Evolutionary conservation across 1,139 yeast genomes (phyloP).

Genomic region (Williopsis jadinii): DNA sequence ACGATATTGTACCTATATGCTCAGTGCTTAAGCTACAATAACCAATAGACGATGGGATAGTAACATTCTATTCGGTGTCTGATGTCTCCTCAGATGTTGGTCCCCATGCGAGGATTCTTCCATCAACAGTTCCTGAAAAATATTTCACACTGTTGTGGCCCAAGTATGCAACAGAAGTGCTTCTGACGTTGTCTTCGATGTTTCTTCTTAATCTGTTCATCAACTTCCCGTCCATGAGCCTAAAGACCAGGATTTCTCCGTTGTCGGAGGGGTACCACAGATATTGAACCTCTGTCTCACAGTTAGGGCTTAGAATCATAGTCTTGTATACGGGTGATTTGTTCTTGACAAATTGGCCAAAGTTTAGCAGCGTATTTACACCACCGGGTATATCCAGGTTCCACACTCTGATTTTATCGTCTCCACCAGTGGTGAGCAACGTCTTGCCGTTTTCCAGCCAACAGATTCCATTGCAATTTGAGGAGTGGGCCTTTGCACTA

Average conservation of each 20-base stretch:
- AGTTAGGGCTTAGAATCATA: slow-evolving; percentile 25
- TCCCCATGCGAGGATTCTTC: slow-evolving; percentile 48
- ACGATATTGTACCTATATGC: too few species aligned
- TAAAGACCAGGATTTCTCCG: slow-evolving; percentile 65
- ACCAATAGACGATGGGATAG: not conserved
- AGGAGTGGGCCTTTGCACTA: slow-evolving; percentile 57
- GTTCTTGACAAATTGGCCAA: slow-evolving; percentile 73
- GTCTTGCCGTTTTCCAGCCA: slow-evolving; percentile 63
- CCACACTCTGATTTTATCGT: slow-evolving; percentile 75
- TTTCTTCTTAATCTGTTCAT: slow-evolving; percentile 17
- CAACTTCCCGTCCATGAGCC: slow-evolving; percentile 54
- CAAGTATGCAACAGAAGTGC: slow-evolving; percentile 47
- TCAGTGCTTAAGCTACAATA: too few species aligned
- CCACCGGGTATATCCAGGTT: slow-evolving; percentile 40
- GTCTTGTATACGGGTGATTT: slow-evolving; percentile 30
- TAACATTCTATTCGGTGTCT: slow-evolving; percentile 2
- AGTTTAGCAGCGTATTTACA: slow-evolving; percentile 58
- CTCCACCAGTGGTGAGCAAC: slow-evolving; percentile 63
- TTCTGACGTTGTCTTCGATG: slow-evolving; percentile 21
- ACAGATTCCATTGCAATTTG: slow-evolving; percentile 64
- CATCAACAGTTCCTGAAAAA: slow-evolving; percentile 51
- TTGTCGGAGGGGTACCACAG: slow-evolving; percentile 70
- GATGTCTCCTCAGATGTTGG: slow-evolving; percentile 24
- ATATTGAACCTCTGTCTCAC: slow-evolving; percentile 47
- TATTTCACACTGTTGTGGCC: slow-evolving; percentile 39